Conservation (phyloP, 805 yeast species). For the Pichia pseudocactophila region DNA sequence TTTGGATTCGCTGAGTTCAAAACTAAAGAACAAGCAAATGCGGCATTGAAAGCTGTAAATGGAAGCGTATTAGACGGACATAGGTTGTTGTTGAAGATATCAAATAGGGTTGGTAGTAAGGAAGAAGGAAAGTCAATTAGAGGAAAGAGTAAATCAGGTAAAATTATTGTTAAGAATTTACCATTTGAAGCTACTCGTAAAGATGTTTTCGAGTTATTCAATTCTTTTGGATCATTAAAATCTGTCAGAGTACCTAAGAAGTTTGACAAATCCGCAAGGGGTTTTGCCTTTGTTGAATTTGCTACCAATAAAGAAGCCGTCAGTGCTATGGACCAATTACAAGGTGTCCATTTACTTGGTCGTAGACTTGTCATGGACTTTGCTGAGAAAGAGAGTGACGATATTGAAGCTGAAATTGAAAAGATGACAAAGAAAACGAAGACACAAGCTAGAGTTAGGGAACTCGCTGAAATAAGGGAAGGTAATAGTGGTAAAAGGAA, state of each 20-base stretch:
- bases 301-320: constrained; percentile 84
- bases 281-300: constrained; percentile 96
- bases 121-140: constrained; percentile 20
- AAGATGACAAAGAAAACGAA: constrained; percentile 81
- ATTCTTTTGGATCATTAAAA: constrained; percentile 89
- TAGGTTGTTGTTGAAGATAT: constrained; percentile 77
- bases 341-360: constrained; percentile 94
- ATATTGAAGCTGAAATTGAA: constrained; percentile 85
- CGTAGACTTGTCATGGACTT: constrained; percentile 89
- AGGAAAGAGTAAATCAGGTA: constrained; percentile 42
- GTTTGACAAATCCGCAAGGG: constrained; percentile 90
- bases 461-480: constrained; percentile 55
- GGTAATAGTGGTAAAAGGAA: constrained; percentile 68
- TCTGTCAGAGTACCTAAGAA: constrained; percentile 95
- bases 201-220: constrained; percentile 86
- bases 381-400: constrained; percentile 73
- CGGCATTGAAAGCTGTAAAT: constrained; percentile 66
- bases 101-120: constrained; percentile 59
- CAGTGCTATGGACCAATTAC: constrained; percentile 84
- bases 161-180: constrained; percentile 89
- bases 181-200: constrained; percentile 94
- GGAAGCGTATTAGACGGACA: constrained; percentile 83
- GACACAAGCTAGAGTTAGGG: constrained; percentile 71
- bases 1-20: constrained; percentile 92
- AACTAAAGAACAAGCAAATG: constrained; percentile 66